Conservation (phyloP, 1,139 yeast species). For the Geotrichum phurueaensis region DNA sequence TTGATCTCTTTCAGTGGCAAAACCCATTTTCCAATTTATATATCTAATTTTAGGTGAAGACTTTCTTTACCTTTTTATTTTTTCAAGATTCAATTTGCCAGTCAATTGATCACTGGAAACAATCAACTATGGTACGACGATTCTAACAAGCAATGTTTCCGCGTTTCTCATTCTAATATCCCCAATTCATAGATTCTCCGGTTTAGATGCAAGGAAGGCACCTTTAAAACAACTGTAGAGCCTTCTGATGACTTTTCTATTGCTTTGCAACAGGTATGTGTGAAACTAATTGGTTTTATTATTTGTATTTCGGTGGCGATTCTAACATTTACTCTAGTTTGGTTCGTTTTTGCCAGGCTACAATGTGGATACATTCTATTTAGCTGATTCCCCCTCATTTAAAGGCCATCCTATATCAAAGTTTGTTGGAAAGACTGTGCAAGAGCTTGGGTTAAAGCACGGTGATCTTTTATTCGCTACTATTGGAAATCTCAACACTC, state of each 20-base stretch:
- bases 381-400: constrained; percentile 40
- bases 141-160: neutral
- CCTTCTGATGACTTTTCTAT: constrained; percentile 43
- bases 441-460: constrained; percentile 56
- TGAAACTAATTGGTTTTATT: neutral
- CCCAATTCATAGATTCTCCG: constrained; percentile 48
- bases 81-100: neutral
- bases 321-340: constrained; percentile 11
- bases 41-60: neutral
- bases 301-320: neutral
- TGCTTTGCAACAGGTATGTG: constrained; percentile 43
- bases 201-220: constrained; percentile 80
- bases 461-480: constrained; percentile 76
- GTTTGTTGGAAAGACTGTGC: constrained; percentile 44
- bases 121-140: neutral
- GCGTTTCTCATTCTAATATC: neutral
- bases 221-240: constrained; percentile 59
- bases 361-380: constrained; percentile 7
- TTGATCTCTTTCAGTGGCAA: neutral
- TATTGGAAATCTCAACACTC: constrained; percentile 36
- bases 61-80: neutral
- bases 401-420: constrained; percentile 44
- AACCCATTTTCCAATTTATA: neutral
- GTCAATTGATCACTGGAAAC: neutral
- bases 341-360: constrained; percentile 16